Evolutionary conservation across 1,139 yeast genomes (phyloP).

Genomic region (Scheffersomyces stambukii): DNA sequence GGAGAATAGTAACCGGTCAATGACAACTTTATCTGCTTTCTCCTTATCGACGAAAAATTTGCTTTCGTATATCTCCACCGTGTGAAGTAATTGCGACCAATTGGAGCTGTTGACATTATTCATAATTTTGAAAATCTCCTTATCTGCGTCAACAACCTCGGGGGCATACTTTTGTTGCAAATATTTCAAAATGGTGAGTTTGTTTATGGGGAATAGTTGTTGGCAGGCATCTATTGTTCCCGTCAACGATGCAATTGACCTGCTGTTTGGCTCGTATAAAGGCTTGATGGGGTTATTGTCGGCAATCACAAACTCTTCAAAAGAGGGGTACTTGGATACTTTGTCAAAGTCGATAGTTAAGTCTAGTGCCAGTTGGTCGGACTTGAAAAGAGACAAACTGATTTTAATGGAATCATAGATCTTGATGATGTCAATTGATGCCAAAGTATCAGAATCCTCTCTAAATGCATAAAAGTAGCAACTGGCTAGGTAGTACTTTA

Average conservation of each 20-base stretch:
- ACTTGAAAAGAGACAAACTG: constrained; percentile 16
- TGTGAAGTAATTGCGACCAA: constrained; percentile 21
- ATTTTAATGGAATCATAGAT: constrained; percentile 27
- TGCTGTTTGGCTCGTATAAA: constrained; percentile 15
- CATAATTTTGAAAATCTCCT: constrained; percentile 27
- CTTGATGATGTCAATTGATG: constrained; percentile 24
- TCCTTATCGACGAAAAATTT: constrained; percentile 20
- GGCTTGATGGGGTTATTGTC: constrained; percentile 15
- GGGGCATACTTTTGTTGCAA: constrained; percentile 24
- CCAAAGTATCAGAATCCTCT: constrained; percentile 13
- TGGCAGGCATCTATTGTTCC: constrained; percentile 36
- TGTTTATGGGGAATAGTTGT: constrained; percentile 38
- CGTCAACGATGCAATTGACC: constrained; percentile 15
- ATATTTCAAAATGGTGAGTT: constrained; percentile 33
- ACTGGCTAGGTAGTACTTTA: constrained; percentile 20
- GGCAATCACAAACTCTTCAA: constrained; percentile 4
- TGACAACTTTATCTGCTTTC: constrained; percentile 27
- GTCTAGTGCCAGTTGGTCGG: constrained; percentile 3
- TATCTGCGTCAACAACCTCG: constrained; percentile 16
- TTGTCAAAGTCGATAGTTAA: constrained; percentile 1
- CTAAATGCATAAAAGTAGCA: constrained; percentile 23
- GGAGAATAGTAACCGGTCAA: constrained; percentile 36
- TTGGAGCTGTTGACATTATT: constrained; percentile 30
- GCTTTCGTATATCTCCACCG: constrained; percentile 21
- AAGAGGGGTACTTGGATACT: constrained; percentile 3